A percentile compares a stretch with the other conserved stretches of the same genome.
Conservation (phyloP, 768 basidiomycete genomes). For the Neoboletus brunneissimus region DNA sequence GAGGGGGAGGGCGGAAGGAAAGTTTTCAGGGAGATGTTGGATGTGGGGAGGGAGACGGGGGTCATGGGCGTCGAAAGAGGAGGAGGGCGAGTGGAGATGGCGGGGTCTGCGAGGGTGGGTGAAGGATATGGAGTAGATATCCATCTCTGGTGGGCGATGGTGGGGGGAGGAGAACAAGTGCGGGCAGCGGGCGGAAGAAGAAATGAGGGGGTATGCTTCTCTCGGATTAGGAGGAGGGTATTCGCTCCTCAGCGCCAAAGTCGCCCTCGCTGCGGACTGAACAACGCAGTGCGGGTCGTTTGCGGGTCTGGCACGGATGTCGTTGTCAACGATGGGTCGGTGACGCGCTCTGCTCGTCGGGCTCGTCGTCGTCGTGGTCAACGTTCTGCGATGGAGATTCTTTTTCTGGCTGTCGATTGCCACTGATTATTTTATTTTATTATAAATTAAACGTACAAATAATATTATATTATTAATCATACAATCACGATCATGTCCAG, state of each 20-base stretch:
- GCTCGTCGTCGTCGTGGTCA: conserved; percentile 18
- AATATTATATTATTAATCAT: conserved; percentile 6
- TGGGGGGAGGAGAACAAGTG: neutral
- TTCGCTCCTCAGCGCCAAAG: conserved; percentile 23
- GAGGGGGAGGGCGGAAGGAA: conserved; percentile 38
- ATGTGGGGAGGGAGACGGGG: conserved; percentile 44
- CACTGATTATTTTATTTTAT: conserved; percentile 3
- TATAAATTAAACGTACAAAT: conserved; percentile 1
- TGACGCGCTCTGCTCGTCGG: conserved; percentile 20
- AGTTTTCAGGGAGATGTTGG: conserved; percentile 32
- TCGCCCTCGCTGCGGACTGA: conserved; percentile 3
- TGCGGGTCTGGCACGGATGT: neutral
- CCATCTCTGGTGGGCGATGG: conserved; percentile 49
- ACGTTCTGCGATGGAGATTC: conserved; percentile 16
- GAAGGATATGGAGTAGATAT: conserved; percentile 94
- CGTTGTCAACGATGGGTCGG: conserved; percentile 5
- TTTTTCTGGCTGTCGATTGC: conserved; percentile 18
- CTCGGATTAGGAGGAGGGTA: conserved; percentile 28
- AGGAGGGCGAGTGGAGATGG: conserved; percentile 54
- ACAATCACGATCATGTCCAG: neutral
- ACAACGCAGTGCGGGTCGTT: neutral
- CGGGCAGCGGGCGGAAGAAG: conserved; percentile 1
- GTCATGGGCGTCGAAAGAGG: conserved; percentile 62
- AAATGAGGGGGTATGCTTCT: conserved; percentile 19
- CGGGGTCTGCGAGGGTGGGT: conserved; percentile 83